Evolutionary conservation across 139 green algal genomes (phyloP), one percentile per base, ranked within the genome.

Genomic region (Chlorella ohadii): DNA sequence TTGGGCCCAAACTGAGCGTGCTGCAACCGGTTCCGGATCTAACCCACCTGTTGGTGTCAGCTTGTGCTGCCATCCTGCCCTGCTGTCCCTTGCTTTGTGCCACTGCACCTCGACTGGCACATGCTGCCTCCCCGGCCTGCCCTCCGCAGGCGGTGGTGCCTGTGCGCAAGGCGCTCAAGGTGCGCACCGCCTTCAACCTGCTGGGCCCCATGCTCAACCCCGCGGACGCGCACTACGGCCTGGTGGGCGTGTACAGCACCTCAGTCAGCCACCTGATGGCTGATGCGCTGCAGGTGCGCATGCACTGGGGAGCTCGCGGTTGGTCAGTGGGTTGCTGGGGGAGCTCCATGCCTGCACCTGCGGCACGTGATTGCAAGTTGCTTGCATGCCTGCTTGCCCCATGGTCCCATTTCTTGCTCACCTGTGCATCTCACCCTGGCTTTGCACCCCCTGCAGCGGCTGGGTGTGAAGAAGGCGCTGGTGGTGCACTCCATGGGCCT

Each of bases 191-290:
- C 9, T 97, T 98, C 87, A 98, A 99, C 88, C 94, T 99, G 80
- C 89, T 99, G 67, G 97, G 97, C 3, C 97, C 97, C 19, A 94
- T 99, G 91, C 90, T 99, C 17, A 99, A 99, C 90, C 97, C 97
- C 5, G 96, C 97, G 0, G 61, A 89, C 34, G 94, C 94, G 1
- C 73, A 87, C 59, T 98, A 96, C 87, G 94, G 91, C 27, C 91
- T 99, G 36, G 92, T 99, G 57, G 97, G 97, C 17, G 95, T 98
- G 39, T 99, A 98, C 92, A 92, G 85, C 86, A 76, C 81, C 6
- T 70, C 78, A 65, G 91, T 98, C 77, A 91, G 86, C 39, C 84
- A 91, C 67, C 91, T 98, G 11, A 98, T 99, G 96, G 96, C 91
- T 0, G 91, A 93, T n/a, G 86, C 93, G 28, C 90, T 98, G 83